Evolutionary conservation across 2,329 filamentous ascomycete species (phyloP).

Genomic region (Neonectria sp.): DNA sequence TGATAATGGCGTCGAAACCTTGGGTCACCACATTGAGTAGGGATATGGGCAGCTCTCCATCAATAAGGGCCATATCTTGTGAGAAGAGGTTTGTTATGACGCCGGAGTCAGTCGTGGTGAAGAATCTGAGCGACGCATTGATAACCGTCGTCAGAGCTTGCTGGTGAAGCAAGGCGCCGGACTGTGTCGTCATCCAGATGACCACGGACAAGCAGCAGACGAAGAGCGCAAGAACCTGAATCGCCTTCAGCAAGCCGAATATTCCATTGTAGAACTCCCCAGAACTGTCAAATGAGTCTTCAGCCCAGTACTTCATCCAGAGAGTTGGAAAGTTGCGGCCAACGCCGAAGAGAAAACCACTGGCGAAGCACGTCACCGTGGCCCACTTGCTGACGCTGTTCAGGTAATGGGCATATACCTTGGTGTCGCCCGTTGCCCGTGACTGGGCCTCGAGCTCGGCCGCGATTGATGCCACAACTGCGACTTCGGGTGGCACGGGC

Average conservation of each 20-base stretch:
- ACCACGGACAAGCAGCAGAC: background rate
- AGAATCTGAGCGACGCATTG: conserved; percentile 50
- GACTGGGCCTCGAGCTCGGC: background rate
- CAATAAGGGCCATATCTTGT: conserved; percentile 56
- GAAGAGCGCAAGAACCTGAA: conserved; percentile 4
- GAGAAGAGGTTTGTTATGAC: conserved; percentile 54
- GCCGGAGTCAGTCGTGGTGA: conserved; percentile 51
- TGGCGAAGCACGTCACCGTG: conserved; percentile 33
- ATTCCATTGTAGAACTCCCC: background rate
- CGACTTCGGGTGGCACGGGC: background rate
- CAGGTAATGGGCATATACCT: conserved; percentile 55
- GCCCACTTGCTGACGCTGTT: conserved; percentile 43
- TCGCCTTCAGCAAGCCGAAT: conserved; percentile 11
- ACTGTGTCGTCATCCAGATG: conserved; percentile 18
- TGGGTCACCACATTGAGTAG: conserved; percentile 43
- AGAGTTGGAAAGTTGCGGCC: conserved; percentile 49
- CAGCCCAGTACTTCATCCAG: conserved; percentile 40
- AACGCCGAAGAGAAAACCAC: conserved; percentile 43
- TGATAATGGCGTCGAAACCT: background rate
- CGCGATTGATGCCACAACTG: background rate
- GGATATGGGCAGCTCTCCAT: conserved; percentile 51
- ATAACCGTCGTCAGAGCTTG: conserved; percentile 23
- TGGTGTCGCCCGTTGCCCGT: conserved; percentile 42
- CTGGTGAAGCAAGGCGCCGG: conserved; percentile 23
- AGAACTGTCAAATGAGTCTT: too few species aligned